Evolutionary conservation across 192 early-diverging fungal species (phyloP), one percentile per base, ranked within the genome.

Genomic region (Dissophora globulifera): DNA sequence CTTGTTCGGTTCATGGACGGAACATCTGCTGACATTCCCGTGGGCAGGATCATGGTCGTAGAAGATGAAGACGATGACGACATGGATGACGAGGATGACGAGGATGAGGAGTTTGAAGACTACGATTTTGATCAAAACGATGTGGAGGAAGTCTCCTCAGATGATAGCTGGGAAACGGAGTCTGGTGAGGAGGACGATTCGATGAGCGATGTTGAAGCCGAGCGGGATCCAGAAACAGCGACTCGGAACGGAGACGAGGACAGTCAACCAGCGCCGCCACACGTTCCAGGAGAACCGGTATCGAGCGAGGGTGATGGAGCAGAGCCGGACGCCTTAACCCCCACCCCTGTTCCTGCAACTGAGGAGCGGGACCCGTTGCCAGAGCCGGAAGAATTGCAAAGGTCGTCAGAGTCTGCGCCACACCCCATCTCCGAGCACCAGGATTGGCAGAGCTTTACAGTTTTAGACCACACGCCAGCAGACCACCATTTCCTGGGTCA

Each of bases 111-210:
- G 26, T 63, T 66, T 55, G 79, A 81, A 25, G 82, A 84, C 16
- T 78, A 86, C 30, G 71, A 79, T 41, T 67, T 66, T 50, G 67
- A 78, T 22, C 57, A 68, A n/a, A 41, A 46, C 40, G 58, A 58
- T 33, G 41, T 22, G 9, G 72, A 68, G 54, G 72, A 83, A 42
- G 45, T 38, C 19, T 52, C 59, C 4, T 69, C 66, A 4, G 83
- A 79, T 16, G 60, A 54, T 23, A 81, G 67, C 33, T 79, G 81
- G 71, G 75, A 78, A 31, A 81, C 70, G 11, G 85, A 81, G 13
- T 85, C 80, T 13, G 86, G 50, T n/a, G 59, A 53, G 15, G 84
- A 80, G 2, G 69, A 71, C 13, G 64, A 67, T 2, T 52, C 68
- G 1, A 51, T 59, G 56, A 55, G 50, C 31, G 76, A 81, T 13